These are phyloP conservation scores for Fraxinus baroniana DNA, from an alignment of 305 asterid genomes.

Conservation along the genomic window DNA sequence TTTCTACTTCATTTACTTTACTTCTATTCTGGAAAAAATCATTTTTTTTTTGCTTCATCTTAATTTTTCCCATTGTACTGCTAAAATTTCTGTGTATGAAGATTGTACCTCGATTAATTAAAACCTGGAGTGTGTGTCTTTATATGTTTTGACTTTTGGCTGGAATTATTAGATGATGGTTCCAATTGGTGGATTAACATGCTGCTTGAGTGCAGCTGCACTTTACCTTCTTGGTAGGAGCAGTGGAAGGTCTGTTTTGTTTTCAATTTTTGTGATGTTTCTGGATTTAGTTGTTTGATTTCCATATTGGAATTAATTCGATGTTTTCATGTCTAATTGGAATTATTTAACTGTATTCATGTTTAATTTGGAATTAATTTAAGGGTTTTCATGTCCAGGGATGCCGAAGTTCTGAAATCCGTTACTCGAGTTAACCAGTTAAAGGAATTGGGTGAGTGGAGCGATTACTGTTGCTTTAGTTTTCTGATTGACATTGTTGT, in stretches of 20 bases:
- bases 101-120: slow-evolving; percentile 7
- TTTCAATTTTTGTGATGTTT: background rate
- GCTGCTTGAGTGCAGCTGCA: slow-evolving; percentile 94
- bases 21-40: background rate
- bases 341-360: background rate
- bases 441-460: slow-evolving; percentile 78
- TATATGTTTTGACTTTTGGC: slow-evolving; percentile 11
- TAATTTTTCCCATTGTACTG: background rate
- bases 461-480: slow-evolving; percentile 8
- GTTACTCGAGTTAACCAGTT: slow-evolving; percentile 87
- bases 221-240: slow-evolving; percentile 96
- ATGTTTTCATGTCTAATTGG: background rate
- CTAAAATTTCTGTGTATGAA: background rate
- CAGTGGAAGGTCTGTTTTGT: slow-evolving; percentile 68
- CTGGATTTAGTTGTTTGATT: background rate
- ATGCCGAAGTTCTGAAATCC: slow-evolving; percentile 78
- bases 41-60: background rate
- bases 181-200: slow-evolving; percentile 86
- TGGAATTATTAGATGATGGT: slow-evolving; percentile 44
- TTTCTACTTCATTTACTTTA: background rate
- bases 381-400: slow-evolving; percentile 42
- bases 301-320: slow-evolving; percentile 9
- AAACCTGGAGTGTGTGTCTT: background rate
- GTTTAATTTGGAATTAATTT: background rate
- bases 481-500: background rate